Evolutionary conservation across 257 asterid genomes (phyloP), one percentile per base, ranked within the genome.

Genomic region (Echium plantagineum): DNA sequence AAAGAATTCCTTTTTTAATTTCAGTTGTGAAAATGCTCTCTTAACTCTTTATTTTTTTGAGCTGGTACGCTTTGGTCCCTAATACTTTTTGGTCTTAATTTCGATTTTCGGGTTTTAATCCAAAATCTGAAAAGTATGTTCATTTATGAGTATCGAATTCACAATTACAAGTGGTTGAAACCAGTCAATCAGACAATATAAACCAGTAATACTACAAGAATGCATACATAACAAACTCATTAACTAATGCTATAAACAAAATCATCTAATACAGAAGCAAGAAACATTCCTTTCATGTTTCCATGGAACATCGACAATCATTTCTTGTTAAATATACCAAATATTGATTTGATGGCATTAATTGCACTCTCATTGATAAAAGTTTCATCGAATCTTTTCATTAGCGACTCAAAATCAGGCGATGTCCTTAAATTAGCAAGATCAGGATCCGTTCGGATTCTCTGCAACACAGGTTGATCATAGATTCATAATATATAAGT

Each of bases 321-420:
- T 69, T 86, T 74, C 83, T 90, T 87, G 67, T 79, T 75, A 75
- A 90, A 87, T 62, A 71, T 55, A 18, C 96, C 96, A 59, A 91
- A 87, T 17, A 91, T 60, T 51, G 96, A 87, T 70, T 91, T 91
- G 72, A 91, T 75, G 4, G 98, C 96, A 47, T 90, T 81, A 83
- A 90, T 74, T 58, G 98, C 98, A 31, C 72, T 87, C 75, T 87
- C 98, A 24, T 90, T 90, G 81, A 90, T 90, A 65, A 90, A 87
- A 0, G 96, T 82, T 75, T 90, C 98, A 21, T 91, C 98, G 35
- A 66, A 91, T 70, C 59, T 85, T 79, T 83, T 85, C 83, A 90
- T 20, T 24, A 90, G 91, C 42, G 83, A 66, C 28, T 83, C 94
- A 15, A 87, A 90, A 24, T 76, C 91, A 55, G 76, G 78, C 0